Conservation (phyloP, 805 yeast species). For the Phaffomyces opuntiae region DNA sequence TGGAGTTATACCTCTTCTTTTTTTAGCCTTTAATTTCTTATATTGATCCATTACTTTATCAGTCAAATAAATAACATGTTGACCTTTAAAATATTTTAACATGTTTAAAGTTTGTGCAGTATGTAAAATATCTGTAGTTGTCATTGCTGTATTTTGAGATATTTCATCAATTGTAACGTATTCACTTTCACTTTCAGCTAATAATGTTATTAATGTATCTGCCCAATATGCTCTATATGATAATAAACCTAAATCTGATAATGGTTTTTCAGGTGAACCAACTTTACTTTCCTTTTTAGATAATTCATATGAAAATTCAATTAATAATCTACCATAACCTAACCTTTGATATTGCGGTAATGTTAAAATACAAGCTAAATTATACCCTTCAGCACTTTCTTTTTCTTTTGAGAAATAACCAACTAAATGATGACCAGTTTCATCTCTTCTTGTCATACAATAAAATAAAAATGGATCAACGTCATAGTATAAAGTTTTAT, state of each 20-base stretch:
- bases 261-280: conserved; percentile 97
- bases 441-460: conserved; percentile 89
- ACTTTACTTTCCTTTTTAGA: conserved; percentile 82
- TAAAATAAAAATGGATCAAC: conserved; percentile 96
- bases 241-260: conserved; percentile 87
- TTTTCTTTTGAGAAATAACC: conserved; percentile 97
- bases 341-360: conserved; percentile 93
- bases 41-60: conserved; percentile 75
- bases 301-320: conserved; percentile 88
- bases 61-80: conserved; percentile 80
- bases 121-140: conserved; percentile 91
- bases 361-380: conserved; percentile 94
- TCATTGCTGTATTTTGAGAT: conserved; percentile 82
- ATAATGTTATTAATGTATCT: conserved; percentile 69
- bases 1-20: conserved; percentile 71
- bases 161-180: conserved; percentile 82
- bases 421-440: conserved; percentile 88
- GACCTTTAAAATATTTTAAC: conserved; percentile 89
- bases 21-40: conserved; percentile 59
- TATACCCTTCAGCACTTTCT: conserved; percentile 90
- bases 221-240: conserved; percentile 97
- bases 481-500: conserved; percentile 92
- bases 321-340: conserved; percentile 88
- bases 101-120: conserved; percentile 88
- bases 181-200: conserved; percentile 52